Evolutionary conservation across 169 alveolate species (phyloP), one percentile per base, ranked within the genome.

Genomic region (Babesia microti): DNA sequence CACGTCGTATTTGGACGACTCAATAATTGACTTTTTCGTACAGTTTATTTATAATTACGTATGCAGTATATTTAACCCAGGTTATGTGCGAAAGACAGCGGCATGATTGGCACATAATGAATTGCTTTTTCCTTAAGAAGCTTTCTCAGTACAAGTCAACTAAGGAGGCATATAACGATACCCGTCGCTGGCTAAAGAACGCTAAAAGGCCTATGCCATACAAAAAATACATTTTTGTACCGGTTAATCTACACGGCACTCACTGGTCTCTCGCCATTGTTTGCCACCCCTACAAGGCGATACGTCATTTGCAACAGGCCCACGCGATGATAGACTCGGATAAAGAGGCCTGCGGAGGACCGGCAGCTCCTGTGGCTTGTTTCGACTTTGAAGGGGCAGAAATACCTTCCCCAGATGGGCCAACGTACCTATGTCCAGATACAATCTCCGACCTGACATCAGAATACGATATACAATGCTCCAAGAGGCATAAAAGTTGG

Each of bases 251-350:
- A 9, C 33, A 36, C 9, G 61, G 53, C 9, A 59, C 59, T 3
- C 79, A 68, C 49, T 68, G 79, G 79, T 68, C 79, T 4, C 44
- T 68, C 29, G 69, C 59, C 9, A 32, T 68, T 6, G 32, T 68
- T 12, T 59, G 61, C 23, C 59, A 59, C 32, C 79, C 79, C 22
- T 47, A 53, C 24, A 54, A 49, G 21, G 55, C 69, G 37, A 53
- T 57, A 36, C 27, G 60, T 7, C 44, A 24, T 37, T 11, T 37
- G 22, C 11, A 6, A 11, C 0, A 7, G 22, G 22, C 0, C 6
- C 18, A 7, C 24, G 0, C 7, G 30, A 41, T 28, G 27, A 12
- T n/a, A n/a, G n/a, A n/a, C n/a, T n/a, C n/a, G n/a, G n/a, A 28
- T 11, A 14, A 47, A 23, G 46, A 39, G 24, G 6, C 14, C 4